Conservation (phyloP, 768 basidiomycete genomes). For the Leccinum broughii region DNA sequence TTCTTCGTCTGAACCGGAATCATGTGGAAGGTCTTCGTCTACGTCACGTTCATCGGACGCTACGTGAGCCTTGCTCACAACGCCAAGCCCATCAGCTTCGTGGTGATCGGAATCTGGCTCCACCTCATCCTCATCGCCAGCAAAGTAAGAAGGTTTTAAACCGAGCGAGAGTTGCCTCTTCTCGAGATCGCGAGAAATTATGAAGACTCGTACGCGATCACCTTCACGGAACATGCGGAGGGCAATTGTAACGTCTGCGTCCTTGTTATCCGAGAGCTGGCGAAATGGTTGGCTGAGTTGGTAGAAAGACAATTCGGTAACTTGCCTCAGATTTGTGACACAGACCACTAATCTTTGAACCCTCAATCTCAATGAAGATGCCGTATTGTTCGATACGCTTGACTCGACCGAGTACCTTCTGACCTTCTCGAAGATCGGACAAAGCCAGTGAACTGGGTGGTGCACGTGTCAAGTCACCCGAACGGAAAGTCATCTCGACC, state of each 20-base stretch:
- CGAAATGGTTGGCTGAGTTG: constrained; percentile 1
- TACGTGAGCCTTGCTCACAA: constrained; percentile 28
- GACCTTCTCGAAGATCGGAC: constrained; percentile 68
- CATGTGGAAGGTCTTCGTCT: constrained; percentile 7
- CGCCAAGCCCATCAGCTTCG: constrained; percentile 31
- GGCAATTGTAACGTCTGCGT: constrained; percentile 76
- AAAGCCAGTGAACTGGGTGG: constrained; percentile 40
- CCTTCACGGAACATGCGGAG: constrained; percentile 83
- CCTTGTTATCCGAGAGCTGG: constrained; percentile 86
- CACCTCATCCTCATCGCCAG: constrained; percentile 52
- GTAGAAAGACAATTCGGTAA: neutral
- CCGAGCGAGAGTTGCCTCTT: constrained; percentile 80
- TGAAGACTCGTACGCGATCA: constrained; percentile 78
- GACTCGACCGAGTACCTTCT: constrained; percentile 77
- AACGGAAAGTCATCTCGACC: constrained; percentile 89
- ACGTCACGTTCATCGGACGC: constrained; percentile 24
- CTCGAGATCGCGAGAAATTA: constrained; percentile 71
- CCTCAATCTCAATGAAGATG: constrained; percentile 89
- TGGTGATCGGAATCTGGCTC: constrained; percentile 31
- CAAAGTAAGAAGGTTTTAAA: constrained; percentile 87
- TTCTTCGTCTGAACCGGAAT: constrained; percentile 23
- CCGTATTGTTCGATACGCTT: constrained; percentile 87
- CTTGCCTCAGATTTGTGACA: constrained; percentile 92
- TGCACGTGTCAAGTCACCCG: constrained; percentile 50
- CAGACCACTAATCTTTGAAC: constrained; percentile 80